These are phyloP conservation scores for Neonectria magnoliae DNA, from an alignment of 2,329 filamentous ascomycete genomes.

Conservation along the genomic window DNA sequence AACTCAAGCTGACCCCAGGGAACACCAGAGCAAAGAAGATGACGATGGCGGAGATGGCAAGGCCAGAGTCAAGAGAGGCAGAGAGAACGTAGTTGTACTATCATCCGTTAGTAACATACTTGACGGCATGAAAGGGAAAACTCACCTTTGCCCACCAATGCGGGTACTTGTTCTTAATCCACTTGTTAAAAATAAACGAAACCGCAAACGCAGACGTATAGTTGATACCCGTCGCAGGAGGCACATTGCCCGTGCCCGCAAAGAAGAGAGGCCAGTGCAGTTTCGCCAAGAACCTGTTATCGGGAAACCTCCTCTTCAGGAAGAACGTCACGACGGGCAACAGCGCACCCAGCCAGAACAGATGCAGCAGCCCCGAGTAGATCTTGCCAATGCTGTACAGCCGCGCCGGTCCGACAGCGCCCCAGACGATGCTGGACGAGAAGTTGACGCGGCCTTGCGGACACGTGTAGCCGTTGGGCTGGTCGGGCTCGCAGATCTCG, in stretches of 20 bases:
- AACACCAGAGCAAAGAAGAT: conserved; percentile 27
- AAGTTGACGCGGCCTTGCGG: conserved; percentile 58
- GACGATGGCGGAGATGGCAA: conserved; percentile 25
- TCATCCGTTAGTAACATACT: background rate
- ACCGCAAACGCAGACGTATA: conserved; percentile 22
- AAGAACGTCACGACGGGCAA: conserved; percentile 19
- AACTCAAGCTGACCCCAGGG: conserved; percentile 16
- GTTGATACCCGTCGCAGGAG: conserved; percentile 23
- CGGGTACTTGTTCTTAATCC: conserved; percentile 23
- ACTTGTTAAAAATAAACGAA: conserved; percentile 26
- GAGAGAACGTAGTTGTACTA: conserved; percentile 34
- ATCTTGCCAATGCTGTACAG: conserved; percentile 24
- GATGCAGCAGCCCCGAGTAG: conserved; percentile 19
- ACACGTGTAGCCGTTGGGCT: conserved; percentile 54
- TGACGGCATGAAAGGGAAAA: background rate
- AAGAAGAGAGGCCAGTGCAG: conserved; percentile 27
- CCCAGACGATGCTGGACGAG: conserved; percentile 60
- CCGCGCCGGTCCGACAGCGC: conserved; percentile 57
- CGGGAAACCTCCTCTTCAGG: conserved; percentile 7
- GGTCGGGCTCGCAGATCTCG: conserved; percentile 21
- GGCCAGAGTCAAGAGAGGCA: conserved; percentile 23
- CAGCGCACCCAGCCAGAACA: conserved; percentile 24
- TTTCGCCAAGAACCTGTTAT: conserved; percentile 12
- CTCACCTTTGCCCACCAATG: conserved; percentile 28
- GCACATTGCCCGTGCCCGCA: conserved; percentile 23